A percentile compares a stretch with the other conserved stretches of the same genome.
Conservation (phyloP, 2,329 filamentous ascomycete genomes). For the Tolypocladium pustulatum region DNA sequence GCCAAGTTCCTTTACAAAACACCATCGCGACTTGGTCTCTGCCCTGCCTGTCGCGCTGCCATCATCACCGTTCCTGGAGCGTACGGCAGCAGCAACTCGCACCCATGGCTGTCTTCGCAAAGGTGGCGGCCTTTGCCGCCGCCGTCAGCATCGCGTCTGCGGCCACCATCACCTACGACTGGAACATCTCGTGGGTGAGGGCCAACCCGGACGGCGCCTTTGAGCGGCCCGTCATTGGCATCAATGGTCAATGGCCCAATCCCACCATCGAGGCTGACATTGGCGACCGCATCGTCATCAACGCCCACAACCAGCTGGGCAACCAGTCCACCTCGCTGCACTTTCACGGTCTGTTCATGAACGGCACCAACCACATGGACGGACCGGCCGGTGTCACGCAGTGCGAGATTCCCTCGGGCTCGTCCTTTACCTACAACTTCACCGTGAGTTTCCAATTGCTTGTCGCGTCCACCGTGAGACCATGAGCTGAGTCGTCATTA, state of each 20-base stretch:
- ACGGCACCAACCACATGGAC: constrained; percentile 60
- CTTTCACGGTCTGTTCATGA: constrained; percentile 64
- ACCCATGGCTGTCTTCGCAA: constrained; percentile 8
- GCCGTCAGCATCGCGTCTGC: constrained; percentile 13
- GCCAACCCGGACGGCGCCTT: constrained; percentile 61
- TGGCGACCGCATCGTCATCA: constrained; percentile 51
- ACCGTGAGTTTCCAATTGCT: constrained; percentile 31
- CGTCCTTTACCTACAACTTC: constrained; percentile 60
- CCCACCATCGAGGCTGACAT: constrained; percentile 53
- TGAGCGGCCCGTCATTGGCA: constrained; percentile 58
- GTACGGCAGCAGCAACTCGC: background rate
- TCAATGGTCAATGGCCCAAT: constrained; percentile 68
- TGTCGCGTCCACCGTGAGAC: background rate
- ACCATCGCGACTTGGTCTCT: background rate
- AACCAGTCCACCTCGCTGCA: constrained; percentile 54
- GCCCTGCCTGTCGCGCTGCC: background rate
- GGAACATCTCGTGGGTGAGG: constrained; percentile 60
- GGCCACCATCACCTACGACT: constrained; percentile 48
- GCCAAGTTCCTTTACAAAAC: background rate
- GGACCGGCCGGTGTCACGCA: constrained; percentile 57
- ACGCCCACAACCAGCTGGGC: constrained; percentile 47
- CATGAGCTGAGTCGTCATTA: constrained; percentile 9
- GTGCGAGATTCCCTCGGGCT: constrained; percentile 53
- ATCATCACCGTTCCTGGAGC: background rate
- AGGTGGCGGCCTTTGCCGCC: constrained; percentile 5